Percentiles rank a stretch among this genome's conserved stretches.
These are phyloP conservation scores for Pseudoneurospora amorphoporcata DNA, from an alignment of 495 filamentous ascomycete genomes.

Conservation along the genomic window DNA sequence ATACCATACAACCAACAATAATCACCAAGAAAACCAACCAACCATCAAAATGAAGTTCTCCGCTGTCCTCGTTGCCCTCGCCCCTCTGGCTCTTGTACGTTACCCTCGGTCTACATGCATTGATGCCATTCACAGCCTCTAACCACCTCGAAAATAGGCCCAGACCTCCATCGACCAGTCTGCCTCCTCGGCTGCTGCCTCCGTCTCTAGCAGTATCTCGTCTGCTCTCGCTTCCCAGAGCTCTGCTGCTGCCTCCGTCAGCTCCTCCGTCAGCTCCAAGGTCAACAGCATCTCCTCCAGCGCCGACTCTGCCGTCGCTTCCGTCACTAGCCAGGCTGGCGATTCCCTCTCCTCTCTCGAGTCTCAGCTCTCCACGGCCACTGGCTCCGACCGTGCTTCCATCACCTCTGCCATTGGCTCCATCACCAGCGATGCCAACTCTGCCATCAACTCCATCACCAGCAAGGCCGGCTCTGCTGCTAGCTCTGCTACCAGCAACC, in stretches of 20 bases:
- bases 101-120: neutral
- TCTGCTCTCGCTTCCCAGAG: slow-evolving; percentile 10
- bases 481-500: neutral
- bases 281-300: slow-evolving; percentile 3
- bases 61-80: slow-evolving; percentile 14
- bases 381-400: slow-evolving; percentile 12
- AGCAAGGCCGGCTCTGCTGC: slow-evolving; percentile 2
- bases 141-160: slow-evolving; percentile 12
- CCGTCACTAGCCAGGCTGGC: slow-evolving; percentile 12
- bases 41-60: slow-evolving; percentile 18
- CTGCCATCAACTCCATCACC: slow-evolving; percentile 6
- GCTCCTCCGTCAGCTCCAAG: slow-evolving; percentile 11
- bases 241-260: slow-evolving; percentile 7
- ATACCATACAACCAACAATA: neutral
- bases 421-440: slow-evolving; percentile 8
- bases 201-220: slow-evolving; percentile 7
- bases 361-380: slow-evolving; percentile 18
- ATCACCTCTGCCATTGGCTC: slow-evolving; percentile 12
- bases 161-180: slow-evolving; percentile 11
- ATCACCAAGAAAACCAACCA: neutral
- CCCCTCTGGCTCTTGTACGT: slow-evolving; percentile 19
- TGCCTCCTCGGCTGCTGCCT: slow-evolving; percentile 7
- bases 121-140: neutral
- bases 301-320: slow-evolving; percentile 6
- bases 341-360: slow-evolving; percentile 5